These are phyloP conservation scores for Botrytis sinoallii DNA, from an alignment of 2,329 filamentous ascomycete species.

Conservation along the genomic window DNA sequence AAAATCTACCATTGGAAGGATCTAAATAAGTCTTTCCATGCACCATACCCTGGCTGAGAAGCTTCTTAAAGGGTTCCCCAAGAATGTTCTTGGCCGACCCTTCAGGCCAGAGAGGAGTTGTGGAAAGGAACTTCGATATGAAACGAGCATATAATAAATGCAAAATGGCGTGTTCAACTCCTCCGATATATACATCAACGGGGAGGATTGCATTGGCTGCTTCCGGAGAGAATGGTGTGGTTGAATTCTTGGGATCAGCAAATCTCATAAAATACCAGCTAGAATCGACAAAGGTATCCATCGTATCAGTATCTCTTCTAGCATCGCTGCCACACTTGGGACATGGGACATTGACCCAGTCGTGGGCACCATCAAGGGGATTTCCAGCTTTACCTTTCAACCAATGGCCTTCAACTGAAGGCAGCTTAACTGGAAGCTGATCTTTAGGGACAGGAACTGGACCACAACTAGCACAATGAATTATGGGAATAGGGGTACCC, in stretches of 20 bases:
- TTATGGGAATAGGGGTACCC: constrained; percentile 85
- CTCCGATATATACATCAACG: constrained; percentile 85
- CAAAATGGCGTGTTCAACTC: constrained; percentile 86
- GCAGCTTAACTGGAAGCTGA: constrained; percentile 74
- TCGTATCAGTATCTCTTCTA: constrained; percentile 84
- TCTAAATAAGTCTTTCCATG: constrained; percentile 81
- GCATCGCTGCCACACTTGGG: constrained; percentile 69
- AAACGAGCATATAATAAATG: constrained; percentile 88
- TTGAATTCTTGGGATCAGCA: constrained; percentile 63
- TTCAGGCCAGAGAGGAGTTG: constrained; percentile 48
- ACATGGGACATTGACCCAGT: constrained; percentile 74
- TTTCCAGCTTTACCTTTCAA: constrained; percentile 69
- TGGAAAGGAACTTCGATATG: constrained; percentile 80
- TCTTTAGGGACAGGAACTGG: constrained; percentile 73
- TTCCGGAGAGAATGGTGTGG: constrained; percentile 59
- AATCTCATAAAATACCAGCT: constrained; percentile 92
- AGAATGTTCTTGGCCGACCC: constrained; percentile 40
- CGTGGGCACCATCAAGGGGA: constrained; percentile 66
- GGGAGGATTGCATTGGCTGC: constrained; percentile 59
- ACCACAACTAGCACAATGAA: constrained; percentile 76
- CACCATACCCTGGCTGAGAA: constrained; percentile 90
- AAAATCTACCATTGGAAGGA: constrained; percentile 69
- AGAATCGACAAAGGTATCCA: constrained; percentile 95
- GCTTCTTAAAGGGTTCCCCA: constrained; percentile 75
- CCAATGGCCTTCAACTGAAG: constrained; percentile 66